Base-by-base conservation (phyloP, 371 early-diverging fungal species). In the Mortierella sp. region DNA sequence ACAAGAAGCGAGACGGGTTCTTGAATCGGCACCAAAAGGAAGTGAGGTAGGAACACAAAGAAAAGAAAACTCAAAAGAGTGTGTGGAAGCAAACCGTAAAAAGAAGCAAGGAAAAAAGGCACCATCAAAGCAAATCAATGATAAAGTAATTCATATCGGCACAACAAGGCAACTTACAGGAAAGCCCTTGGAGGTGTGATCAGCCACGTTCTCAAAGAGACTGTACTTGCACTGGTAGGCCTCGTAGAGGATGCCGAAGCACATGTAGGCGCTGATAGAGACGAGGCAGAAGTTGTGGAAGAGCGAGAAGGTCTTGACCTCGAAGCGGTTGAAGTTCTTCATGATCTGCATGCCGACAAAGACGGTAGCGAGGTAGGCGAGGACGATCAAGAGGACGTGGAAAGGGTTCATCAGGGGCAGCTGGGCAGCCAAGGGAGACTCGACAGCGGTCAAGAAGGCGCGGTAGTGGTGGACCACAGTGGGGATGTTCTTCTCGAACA, bases 331-430 rank as follows among this genome's bases (percentile, higher is more conserved):
- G 55, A 88, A 76, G 73, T 64, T 57, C 61, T 79, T 73, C 91
- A 92, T 91, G 76, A 92, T 80, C 67, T 51, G 53, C 78, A 85
- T 90, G 31, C 93, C 93, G 50, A 75, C 64, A 74, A 86, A 88
- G 28, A 93, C 88, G 4, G 82, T 59, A 26, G 72, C 48, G 74
- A 91, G 74, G 78, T 93, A 93, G 21, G 75, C 86, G 31, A 88
- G 59, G 28, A 83, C 76, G 71, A 92, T 86, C 74, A 90, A 40
- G 5, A 88, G 57, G 24, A 91, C 93, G 75, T 92, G 91, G 80
- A 92, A 88, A 11, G 90, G 92, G 85, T 93, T 90, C 92, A 92
- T 92, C 74, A 93, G 76, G 19, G 93, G 93, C 71, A 93, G 82
- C n/a, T 87, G 73, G 11, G 71, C 53, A 11, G 86, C 82, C 53